Percentiles rank a stretch among this genome's conserved stretches.
These are phyloP conservation scores for Neurospora sp. DNA, from an alignment of 495 filamentous ascomycete species.

Conservation along the genomic window DNA sequence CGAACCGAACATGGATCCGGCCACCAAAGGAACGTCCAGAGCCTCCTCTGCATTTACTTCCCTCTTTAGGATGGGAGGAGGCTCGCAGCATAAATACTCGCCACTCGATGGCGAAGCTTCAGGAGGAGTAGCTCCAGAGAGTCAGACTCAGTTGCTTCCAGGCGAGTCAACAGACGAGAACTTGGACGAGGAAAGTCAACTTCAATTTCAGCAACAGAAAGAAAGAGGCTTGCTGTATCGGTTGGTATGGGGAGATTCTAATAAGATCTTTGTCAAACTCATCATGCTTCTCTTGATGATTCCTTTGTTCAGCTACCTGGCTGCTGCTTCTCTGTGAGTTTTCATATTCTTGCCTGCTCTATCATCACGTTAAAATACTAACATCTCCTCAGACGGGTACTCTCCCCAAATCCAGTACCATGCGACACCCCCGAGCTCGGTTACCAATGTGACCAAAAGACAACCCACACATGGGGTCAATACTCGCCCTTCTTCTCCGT, in stretches of 20 bases:
- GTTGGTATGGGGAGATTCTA: neutral
- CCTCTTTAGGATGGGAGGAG: neutral
- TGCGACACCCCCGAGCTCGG: conserved; percentile 55
- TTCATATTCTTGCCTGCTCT: neutral
- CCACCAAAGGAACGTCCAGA: neutral
- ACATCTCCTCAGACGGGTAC: neutral
- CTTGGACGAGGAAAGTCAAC: neutral
- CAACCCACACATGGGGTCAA: conserved; percentile 72
- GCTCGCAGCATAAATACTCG: neutral
- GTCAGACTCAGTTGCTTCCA: neutral
- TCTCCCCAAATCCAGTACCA: neutral
- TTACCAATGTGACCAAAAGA: conserved; percentile 40
- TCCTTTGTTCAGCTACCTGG: neutral
- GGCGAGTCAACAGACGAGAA: neutral
- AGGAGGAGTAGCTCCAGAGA: neutral
- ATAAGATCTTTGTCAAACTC: neutral
- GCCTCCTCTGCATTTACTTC: neutral
- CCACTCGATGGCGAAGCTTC: neutral
- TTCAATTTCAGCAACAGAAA: neutral
- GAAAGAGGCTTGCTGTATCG: neutral
- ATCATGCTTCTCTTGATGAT: neutral
- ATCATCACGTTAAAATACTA: neutral
- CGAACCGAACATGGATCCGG: neutral
- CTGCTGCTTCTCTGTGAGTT: neutral
- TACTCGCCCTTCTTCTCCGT: conserved; percentile 77